Evolutionary conservation across 2,329 filamentous ascomycete genomes (phyloP).

Genomic region (Bertia moriformis): DNA sequence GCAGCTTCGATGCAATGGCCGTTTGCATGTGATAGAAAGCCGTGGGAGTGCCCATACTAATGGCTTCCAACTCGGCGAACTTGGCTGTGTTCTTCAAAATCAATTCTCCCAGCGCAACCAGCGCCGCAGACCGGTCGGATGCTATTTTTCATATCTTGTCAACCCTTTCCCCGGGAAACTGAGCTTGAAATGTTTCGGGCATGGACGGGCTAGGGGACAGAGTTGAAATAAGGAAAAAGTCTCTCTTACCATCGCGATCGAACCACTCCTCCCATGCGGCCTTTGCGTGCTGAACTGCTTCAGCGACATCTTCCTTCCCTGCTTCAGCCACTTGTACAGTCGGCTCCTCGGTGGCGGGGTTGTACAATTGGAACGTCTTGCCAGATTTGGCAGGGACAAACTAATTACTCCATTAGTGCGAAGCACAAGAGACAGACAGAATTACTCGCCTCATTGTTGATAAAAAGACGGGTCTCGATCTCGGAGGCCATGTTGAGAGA

Average conservation of each 20-base stretch:
- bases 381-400: slow-evolving; percentile 28
- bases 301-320: slow-evolving; percentile 22
- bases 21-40: too few species aligned
- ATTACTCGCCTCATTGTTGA: slow-evolving; percentile 28
- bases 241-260: too few species aligned
- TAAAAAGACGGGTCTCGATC: slow-evolving; percentile 27
- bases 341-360: slow-evolving; percentile 22
- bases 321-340: slow-evolving; percentile 28
- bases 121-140: slow-evolving; percentile 20
- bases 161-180: too few species aligned
- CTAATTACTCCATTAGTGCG: slow-evolving; percentile 5
- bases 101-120: slow-evolving; percentile 22
- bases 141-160: too few species aligned
- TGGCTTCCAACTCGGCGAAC: too few species aligned
- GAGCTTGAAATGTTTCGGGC: slow-evolving; percentile 19
- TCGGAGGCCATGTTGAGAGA: too few species aligned
- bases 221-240: too few species aligned
- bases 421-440: background rate
- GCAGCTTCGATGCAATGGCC: too few species aligned
- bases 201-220: slow-evolving; percentile 24
- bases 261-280: slow-evolving; percentile 29
- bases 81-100: background rate
- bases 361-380: slow-evolving; percentile 27
- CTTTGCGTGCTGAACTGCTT: slow-evolving; percentile 25
- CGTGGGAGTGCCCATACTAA: too few species aligned